Evolutionary conservation across 148 eudicot genomes (phyloP).

Genomic region (Vaccinium macrocarpon): DNA sequence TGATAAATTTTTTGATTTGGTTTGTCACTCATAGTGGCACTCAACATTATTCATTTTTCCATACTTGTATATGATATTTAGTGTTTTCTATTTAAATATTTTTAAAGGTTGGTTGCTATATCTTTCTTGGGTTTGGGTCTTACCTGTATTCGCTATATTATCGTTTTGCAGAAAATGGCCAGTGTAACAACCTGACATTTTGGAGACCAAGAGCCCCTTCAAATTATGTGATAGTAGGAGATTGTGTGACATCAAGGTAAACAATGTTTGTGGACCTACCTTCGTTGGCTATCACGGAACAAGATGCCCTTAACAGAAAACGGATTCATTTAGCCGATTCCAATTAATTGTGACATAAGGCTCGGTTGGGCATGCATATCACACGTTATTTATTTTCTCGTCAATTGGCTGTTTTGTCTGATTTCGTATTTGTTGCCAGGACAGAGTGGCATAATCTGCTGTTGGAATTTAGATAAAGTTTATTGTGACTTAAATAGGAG

Average conservation of each 20-base stretch:
- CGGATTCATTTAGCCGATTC: background rate
- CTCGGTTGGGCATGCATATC: background rate
- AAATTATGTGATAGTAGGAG: constrained; percentile 90
- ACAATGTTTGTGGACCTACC: background rate
- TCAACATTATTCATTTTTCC: constrained; percentile 5
- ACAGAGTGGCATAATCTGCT: background rate
- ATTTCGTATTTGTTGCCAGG: background rate
- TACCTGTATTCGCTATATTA: background rate
- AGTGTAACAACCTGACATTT: constrained; percentile 63
- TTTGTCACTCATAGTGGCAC: background rate
- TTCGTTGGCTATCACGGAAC: background rate
- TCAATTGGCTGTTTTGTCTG: background rate
- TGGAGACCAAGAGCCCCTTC: constrained; percentile 99
- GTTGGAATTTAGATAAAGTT: background rate
- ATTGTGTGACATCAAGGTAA: constrained; percentile 96
- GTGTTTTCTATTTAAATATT: background rate
- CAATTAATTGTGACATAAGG: background rate
- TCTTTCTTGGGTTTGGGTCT: background rate
- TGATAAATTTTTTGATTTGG: background rate
- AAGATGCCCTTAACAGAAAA: background rate
- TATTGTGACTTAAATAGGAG: background rate
- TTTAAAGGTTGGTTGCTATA: background rate
- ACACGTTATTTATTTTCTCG: background rate
- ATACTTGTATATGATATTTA: background rate
- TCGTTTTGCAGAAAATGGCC: constrained; percentile 53